Base-by-base conservation (phyloP, 306 rosid species). In the Prinsepia uniflora region DNA sequence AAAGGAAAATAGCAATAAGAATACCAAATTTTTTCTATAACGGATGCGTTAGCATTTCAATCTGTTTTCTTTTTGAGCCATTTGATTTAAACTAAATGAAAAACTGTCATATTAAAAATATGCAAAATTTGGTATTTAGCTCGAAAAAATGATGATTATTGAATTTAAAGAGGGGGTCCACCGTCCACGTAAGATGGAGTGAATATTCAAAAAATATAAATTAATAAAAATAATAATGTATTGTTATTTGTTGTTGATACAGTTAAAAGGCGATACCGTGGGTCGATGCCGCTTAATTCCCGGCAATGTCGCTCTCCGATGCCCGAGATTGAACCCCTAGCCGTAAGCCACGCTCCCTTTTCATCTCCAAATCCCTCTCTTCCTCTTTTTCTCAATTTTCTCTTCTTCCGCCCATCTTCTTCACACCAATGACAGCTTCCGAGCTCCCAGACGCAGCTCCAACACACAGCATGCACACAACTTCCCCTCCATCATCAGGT, bases 251-350 rank as follows among this genome's bases (percentile, higher is more conserved):
- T 67, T 49, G 48, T 59, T 59, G 53, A 36, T n/a, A 76, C 76
- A 71, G 76, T 64, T 55, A 39, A 65, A 48, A 69, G 48, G 80
- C 75, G 55, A 59, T 24, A 19, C 72, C 64, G 63, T 79, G 78
- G 14, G 63, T 81, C 72, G 80, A 82, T 76, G 81, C 81, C 42
- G 84, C 84, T 61, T 87, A 76, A 68, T 82, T 81, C 84, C 83
- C 90, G 79, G 86, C 87, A 72, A 81, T 85, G 96, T 83, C 86
- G 88, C 75, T 82, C 75, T 68, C 73, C 70, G 78, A 72, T 72
- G 71, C 48, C 79, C 79, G 76, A 63, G 65, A 72, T 81, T 82
- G 83, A 82, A 77, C 86, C 82, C 67, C 68, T 70, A 44, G 74
- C 74, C 67, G 76, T 78, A 76, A 82, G 76, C 77, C 79, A 77